phyloP scores from a whole-genome alignment of 2,329 filamentous ascomycete genomes.

The Fusarium sp. region DNA sequence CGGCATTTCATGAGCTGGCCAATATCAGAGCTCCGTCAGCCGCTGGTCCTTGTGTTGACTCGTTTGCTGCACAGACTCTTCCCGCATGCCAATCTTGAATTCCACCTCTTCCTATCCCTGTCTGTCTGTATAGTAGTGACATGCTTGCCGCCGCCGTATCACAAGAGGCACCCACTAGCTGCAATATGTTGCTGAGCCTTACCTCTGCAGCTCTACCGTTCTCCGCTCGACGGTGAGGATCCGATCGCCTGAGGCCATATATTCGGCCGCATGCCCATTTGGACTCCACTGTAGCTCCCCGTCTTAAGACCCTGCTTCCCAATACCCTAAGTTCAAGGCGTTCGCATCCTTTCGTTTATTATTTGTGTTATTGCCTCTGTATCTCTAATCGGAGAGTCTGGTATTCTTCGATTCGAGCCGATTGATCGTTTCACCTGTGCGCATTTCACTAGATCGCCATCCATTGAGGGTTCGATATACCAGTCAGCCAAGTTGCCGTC shows the following conservation, averaged over 20 bases:
- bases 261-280: conserved; percentile 41
- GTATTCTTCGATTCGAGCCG: conserved; percentile 38
- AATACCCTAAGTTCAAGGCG: conserved; percentile 15
- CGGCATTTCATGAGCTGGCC: conserved; percentile 53
- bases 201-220: conserved; percentile 24
- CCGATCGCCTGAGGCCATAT: conserved; percentile 44
- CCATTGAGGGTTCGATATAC: conserved; percentile 9
- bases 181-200: conserved; percentile 35
- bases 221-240: conserved; percentile 36
- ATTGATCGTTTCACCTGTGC: conserved; percentile 16
- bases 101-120: conserved; percentile 35
- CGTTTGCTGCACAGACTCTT: conserved; percentile 36
- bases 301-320: conserved; percentile 42
- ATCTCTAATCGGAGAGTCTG: conserved; percentile 39
- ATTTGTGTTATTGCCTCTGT: conserved; percentile 8
- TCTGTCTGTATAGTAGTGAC: conserved; percentile 25
- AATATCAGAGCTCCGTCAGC: conserved; percentile 65
- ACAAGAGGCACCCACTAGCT: conserved; percentile 37
- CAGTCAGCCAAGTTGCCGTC: conserved; percentile 12
- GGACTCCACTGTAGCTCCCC: conserved; percentile 40
- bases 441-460: conserved; percentile 1
- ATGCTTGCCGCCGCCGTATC: conserved; percentile 42
- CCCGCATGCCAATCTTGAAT: conserved; percentile 49
- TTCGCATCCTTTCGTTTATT: conserved; percentile 36
- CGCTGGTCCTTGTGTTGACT: conserved; percentile 53